A percentile compares a stretch with the other conserved stretches of the same genome.
Evolutionary conservation across 2,329 filamentous ascomycete genomes (phyloP).

Genomic region (Alternaria panax): DNA sequence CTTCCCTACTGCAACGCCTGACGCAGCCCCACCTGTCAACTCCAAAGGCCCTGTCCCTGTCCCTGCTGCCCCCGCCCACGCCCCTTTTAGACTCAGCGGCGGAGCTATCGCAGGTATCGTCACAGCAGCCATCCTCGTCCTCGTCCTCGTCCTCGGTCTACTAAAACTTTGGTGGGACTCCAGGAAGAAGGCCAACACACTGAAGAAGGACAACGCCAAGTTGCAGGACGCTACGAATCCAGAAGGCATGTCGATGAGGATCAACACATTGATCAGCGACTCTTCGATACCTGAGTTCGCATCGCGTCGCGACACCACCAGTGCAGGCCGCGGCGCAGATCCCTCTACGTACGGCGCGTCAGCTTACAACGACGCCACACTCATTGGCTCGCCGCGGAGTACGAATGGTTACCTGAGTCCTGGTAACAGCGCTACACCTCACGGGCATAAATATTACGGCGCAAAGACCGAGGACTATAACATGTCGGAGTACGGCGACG

Average conservation of each 20-base stretch:
- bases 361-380: background rate
- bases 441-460: background rate
- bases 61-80: background rate
- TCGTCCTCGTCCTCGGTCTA: constrained; percentile 1
- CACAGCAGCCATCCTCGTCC: background rate
- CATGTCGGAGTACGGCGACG: background rate
- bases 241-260: constrained; percentile 11
- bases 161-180: constrained; percentile 13
- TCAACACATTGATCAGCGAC: constrained; percentile 8
- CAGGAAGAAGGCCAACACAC: constrained; percentile 14
- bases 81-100: background rate
- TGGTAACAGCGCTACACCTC: background rate
- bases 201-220: constrained; percentile 10
- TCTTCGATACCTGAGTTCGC: background rate
- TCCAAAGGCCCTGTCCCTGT: background rate
- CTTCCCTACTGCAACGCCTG: background rate
- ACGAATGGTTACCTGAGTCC: background rate
- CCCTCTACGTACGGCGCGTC: background rate
- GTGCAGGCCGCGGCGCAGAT: background rate
- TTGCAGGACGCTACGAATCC: constrained; percentile 10
- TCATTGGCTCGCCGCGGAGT: background rate
- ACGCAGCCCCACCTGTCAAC: background rate
- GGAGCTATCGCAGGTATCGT: background rate
- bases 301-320: background rate
- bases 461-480: background rate